A percentile compares a stretch with the other conserved stretches of the same genome.
These are phyloP conservation scores for Blastobotrys petasosporus DNA, from an alignment of 1,139 yeast genomes.

Conservation along the genomic window DNA sequence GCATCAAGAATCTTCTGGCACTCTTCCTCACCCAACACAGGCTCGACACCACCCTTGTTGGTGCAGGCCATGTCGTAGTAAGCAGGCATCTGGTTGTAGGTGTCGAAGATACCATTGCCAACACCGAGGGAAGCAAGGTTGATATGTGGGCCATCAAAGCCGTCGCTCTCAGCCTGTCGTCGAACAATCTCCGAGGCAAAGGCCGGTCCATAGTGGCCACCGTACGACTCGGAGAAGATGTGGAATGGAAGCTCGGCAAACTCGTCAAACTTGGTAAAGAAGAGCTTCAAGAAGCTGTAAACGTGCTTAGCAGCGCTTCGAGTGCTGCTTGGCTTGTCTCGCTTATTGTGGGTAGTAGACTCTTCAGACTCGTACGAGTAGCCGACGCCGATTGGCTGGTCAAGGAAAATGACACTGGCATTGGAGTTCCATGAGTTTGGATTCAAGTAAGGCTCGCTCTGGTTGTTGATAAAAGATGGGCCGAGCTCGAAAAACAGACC, in stretches of 20 bases:
- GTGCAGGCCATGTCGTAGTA: conserved; percentile 99
- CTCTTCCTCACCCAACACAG: conserved; percentile 66
- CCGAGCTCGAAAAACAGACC: conserved; percentile 63
- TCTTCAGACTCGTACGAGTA: conserved; percentile 9
- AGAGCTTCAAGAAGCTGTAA: conserved; percentile 82
- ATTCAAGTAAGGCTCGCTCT: conserved; percentile 41
- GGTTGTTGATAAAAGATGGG: conserved; percentile 42
- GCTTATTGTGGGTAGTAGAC: conserved; percentile 1
- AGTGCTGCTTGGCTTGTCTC: conserved; percentile 11
- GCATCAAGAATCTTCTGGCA: conserved; percentile 70
- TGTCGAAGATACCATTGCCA: conserved; percentile 96
- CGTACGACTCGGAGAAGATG: conserved; percentile 96
- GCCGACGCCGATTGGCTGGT: conserved; percentile 74
- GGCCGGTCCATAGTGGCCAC: conserved; percentile 94
- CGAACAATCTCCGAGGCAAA: conserved; percentile 82
- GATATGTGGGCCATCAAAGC: conserved; percentile 50
- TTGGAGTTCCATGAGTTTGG: conserved; percentile 67
- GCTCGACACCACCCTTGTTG: conserved; percentile 67
- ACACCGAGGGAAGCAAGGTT: conserved; percentile 82
- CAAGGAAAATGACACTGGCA: conserved; percentile 64
- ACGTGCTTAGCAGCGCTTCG: conserved; percentile 92
- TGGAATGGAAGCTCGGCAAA: conserved; percentile 71
- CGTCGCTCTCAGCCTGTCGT: conserved; percentile 68
- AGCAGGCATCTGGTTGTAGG: conserved; percentile 77
- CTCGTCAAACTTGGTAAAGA: conserved; percentile 88